These are phyloP conservation scores for Yarrowia alimentaria DNA, from an alignment of 805 yeast genomes.

Conservation along the genomic window DNA sequence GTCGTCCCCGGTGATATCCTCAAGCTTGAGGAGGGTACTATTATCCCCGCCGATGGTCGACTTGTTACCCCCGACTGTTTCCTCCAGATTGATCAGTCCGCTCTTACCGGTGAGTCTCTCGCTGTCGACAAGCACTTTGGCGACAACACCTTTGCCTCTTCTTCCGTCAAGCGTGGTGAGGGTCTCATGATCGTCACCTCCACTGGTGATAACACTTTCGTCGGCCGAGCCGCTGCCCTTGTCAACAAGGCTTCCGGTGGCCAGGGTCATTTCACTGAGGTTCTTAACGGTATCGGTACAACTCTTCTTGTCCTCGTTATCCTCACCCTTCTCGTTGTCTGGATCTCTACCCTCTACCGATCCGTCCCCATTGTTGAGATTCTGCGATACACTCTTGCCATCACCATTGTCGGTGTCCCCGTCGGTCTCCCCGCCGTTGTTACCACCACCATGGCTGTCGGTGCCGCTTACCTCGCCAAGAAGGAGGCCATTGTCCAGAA, in stretches of 20 bases:
- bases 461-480: constrained; percentile 98
- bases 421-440: constrained; percentile 98
- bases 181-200: constrained; percentile 91
- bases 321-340: constrained; percentile 80
- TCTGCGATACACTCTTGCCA: constrained; percentile 89
- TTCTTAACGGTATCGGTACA: constrained; percentile 96
- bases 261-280: constrained; percentile 95
- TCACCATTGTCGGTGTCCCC: constrained; percentile 97
- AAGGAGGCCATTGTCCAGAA: constrained; percentile 97
- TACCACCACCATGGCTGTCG: constrained; percentile 99
- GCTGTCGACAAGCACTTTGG: constrained; percentile 91
- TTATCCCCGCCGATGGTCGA: constrained; percentile 91
- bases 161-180: constrained; percentile 94
- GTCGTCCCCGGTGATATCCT: constrained; percentile 94
- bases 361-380: constrained; percentile 80
- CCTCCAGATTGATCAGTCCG: constrained; percentile 93
- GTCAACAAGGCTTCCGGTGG: constrained; percentile 94
- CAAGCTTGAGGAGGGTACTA: constrained; percentile 89
- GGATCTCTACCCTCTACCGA: constrained; percentile 95
- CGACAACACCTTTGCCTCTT: constrained; percentile 85
- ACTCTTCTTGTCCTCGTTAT: constrained; percentile 84
- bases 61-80: constrained; percentile 79
- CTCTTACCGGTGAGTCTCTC: constrained; percentile 95
- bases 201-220: constrained; percentile 93
- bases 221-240: constrained; percentile 96